Conservation (phyloP, 805 yeast species). For the Yarrowia porcina region DNA sequence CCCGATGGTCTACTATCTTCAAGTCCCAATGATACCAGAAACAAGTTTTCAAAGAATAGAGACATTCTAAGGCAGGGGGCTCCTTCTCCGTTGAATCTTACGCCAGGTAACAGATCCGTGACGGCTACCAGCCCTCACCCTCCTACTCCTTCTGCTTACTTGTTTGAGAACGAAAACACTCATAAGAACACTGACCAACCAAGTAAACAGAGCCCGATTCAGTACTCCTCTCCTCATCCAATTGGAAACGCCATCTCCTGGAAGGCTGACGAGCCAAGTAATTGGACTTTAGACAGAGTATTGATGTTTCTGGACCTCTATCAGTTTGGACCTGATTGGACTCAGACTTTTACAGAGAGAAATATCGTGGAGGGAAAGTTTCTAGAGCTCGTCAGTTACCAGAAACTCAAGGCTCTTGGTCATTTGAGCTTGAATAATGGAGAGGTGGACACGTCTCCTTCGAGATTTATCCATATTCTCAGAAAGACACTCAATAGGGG, state of each 20-base stretch:
- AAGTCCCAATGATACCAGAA: background rate
- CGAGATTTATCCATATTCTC: conserved; percentile 53
- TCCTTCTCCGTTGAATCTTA: background rate
- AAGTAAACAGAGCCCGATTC: background rate
- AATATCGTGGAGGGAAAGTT: conserved; percentile 62
- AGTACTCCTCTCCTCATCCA: conserved; percentile 20
- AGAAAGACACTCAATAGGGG: conserved; percentile 45
- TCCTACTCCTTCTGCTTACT: background rate
- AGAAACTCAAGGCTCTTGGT: conserved; percentile 49
- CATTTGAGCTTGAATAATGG: conserved; percentile 38
- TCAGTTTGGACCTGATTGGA: conserved; percentile 72
- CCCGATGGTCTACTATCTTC: conserved; percentile 1
- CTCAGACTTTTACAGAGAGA: conserved; percentile 55
- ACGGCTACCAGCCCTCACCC: conserved; percentile 8
- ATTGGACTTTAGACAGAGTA: conserved; percentile 73
- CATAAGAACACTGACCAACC: background rate
- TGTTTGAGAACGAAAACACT: background rate
- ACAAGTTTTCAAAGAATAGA: background rate
- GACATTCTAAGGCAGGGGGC: conserved; percentile 2
- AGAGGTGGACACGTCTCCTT: conserved; percentile 49
- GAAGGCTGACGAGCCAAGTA: conserved; percentile 44
- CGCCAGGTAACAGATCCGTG: background rate
- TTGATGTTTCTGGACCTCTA: conserved; percentile 64
- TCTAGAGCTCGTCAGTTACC: conserved; percentile 64
- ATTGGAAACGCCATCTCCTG: background rate